A percentile compares a stretch with the other conserved stretches of the same genome.
Evolutionary conservation across 73 alveolate species (phyloP).

Genomic region (Paramecium caudatum): DNA sequence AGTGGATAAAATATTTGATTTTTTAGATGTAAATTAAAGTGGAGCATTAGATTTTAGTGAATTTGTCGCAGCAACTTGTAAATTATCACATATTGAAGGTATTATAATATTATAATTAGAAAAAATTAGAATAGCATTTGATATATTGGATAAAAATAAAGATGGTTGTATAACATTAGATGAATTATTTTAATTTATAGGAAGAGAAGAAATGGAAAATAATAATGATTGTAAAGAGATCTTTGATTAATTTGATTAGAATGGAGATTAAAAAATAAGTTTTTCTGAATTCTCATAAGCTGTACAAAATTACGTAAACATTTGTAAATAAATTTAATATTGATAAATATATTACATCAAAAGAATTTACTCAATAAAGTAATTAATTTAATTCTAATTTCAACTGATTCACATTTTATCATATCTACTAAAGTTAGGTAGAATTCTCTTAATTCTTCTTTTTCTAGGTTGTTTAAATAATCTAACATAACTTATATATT

Average conservation of each 20-base stretch:
- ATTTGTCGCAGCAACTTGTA: conserved; percentile 63
- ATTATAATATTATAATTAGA: background rate
- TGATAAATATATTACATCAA: no score
- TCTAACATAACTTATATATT: conserved; percentile 1
- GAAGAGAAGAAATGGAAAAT: background rate
- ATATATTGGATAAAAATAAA: conserved; percentile 39
- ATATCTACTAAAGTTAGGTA: conserved; percentile 36
- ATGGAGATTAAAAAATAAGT: conserved; percentile 40
- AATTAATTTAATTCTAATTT: conserved; percentile 30
- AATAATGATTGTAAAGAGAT: conserved; percentile 58
- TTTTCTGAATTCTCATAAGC: conserved; percentile 15
- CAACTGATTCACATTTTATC: conserved; percentile 35
- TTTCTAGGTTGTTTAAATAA: background rate
- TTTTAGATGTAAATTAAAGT: conserved; percentile 50
- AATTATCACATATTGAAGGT: conserved; percentile 33
- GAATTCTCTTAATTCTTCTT: background rate
- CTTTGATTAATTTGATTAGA: conserved; percentile 29
- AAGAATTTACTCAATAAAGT: conserved; percentile 4
- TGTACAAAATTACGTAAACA: conserved; percentile 14
- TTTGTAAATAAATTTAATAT: conserved; percentile 26
- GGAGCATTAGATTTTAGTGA: conserved; percentile 64
- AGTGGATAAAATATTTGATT: conserved; percentile 48
- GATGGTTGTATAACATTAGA: conserved; percentile 62
- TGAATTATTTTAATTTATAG: conserved; percentile 34
- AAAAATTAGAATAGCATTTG: conserved; percentile 37